Evolutionary conservation across 106 monocot species (phyloP), one percentile per base, ranked within the genome.

Genomic region (Ottelia alismoides): DNA sequence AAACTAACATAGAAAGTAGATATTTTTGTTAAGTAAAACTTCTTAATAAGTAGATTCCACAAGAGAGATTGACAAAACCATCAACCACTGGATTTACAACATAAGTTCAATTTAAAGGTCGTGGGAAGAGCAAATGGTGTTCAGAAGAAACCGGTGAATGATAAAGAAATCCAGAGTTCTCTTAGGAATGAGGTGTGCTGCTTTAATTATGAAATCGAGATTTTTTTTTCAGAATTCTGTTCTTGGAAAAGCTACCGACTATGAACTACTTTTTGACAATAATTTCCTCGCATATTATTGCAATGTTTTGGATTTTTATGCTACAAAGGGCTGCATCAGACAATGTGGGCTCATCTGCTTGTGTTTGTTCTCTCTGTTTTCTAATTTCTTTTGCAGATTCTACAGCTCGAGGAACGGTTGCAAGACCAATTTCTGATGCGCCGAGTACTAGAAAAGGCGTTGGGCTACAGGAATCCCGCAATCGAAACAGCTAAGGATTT

Each of bases 351-450:
- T 23, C 11, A 21, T 24, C 25, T 19, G 0, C 25, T 11, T 23
- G 12, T 2, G 12, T 20, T 11, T 23, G 21, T 24, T 20, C 19
- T 24, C 3, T 22, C 22, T 22, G 1, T 2, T 28, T 20, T 0
- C 2, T 32, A 1, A 54, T 31, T 14, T 50, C 19, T 28, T 56
- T 19, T 66, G 57, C 72, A 98, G 96, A 98, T 98, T 72, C 20
- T 72, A 40, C 79, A 82, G 49, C 81, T 98, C 21, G 96, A 98
- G 67, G 77, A 74, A 69, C 56, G 70, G 47, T 62, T 98, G 26
- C 73, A 82, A 60, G 82, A 78, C 66, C 96, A 89, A 29, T 26
- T 76, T 65, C 51, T 45, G 6, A 67, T 74, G 47, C 78, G 85
- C 9, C 62, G 28, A 31, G 62, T 62, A 56, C 64, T 98, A 30